Conservation (phyloP, 805 yeast genomes). For the Kregervanrija pseudodelftensis region DNA sequence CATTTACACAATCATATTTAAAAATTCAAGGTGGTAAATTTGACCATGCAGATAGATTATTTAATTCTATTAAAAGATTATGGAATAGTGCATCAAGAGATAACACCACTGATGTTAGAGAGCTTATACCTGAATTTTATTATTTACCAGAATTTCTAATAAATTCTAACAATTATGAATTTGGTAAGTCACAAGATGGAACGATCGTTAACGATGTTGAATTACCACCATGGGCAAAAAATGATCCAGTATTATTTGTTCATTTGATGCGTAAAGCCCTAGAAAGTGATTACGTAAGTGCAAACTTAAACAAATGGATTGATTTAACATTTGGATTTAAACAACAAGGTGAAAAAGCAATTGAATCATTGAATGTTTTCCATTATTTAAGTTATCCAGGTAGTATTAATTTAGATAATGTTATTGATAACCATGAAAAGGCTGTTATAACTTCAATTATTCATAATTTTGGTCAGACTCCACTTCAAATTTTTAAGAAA, state of each 20-base stretch:
- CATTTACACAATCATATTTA: conserved; percentile 73
- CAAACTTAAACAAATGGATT: conserved; percentile 75
- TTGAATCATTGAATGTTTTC: conserved; percentile 64
- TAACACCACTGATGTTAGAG: conserved; percentile 82
- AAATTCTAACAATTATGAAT: conserved; percentile 58
- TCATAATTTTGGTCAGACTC: conserved; percentile 91
- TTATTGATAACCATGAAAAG: conserved; percentile 66
- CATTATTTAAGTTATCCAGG: conserved; percentile 83
- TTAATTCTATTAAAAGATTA: conserved; percentile 65
- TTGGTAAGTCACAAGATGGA: conserved; percentile 66
- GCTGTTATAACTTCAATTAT: conserved; percentile 77
- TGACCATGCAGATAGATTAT: conserved; percentile 82
- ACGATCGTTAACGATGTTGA: conserved; percentile 50
- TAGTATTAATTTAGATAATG: conserved; percentile 66
- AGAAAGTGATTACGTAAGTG: conserved; percentile 75
- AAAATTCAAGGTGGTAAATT: conserved; percentile 81
- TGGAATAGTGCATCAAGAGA: conserved; percentile 78
- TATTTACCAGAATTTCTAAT: conserved; percentile 71
- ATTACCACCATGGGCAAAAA: conserved; percentile 80
- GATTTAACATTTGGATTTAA: conserved; percentile 77
- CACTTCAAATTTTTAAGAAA: conserved; percentile 58
- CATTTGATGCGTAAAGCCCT: conserved; percentile 74
- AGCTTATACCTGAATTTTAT: conserved; percentile 79
- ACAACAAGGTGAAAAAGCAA: conserved; percentile 68
- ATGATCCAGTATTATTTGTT: conserved; percentile 68